Percentiles rank a stretch among this genome's conserved stretches.
These are phyloP conservation scores for Hippophae tibetana DNA, from an alignment of 306 rosid species.

Conservation along the genomic window DNA sequence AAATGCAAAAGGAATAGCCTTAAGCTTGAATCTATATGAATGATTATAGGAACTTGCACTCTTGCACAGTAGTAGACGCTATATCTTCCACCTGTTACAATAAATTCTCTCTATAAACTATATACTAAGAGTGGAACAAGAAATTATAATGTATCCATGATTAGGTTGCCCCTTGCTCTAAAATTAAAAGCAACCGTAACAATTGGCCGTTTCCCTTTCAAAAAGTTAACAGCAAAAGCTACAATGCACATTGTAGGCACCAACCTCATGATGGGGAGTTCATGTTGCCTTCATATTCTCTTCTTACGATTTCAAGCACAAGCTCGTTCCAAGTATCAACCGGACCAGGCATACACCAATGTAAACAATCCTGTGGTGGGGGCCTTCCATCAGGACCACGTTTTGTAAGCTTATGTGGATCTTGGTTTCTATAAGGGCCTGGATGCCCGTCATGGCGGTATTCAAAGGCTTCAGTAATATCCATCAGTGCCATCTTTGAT, in stretches of 20 bases:
- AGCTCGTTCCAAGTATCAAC: constrained; percentile 96
- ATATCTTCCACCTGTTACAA: too few relatives aligned
- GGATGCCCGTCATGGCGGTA: constrained; percentile 96
- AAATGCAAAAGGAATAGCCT: too few relatives aligned
- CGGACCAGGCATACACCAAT: constrained; percentile 99
- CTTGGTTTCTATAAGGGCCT: constrained; percentile 72
- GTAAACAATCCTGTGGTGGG: constrained; percentile 98
- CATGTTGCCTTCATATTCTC: constrained; percentile 45
- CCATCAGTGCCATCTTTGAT: constrained; percentile 71
- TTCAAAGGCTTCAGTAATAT: constrained; percentile 61
- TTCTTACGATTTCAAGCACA: constrained; percentile 55
- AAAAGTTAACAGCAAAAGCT: background rate
- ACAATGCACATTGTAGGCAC: constrained; percentile 1
- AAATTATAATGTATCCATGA: too few relatives aligned
- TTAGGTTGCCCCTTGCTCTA: too few relatives aligned
- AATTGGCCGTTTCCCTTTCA: too few relatives aligned
- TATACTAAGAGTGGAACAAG: too few relatives aligned
- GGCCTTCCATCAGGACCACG: constrained; percentile 85
- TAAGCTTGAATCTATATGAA: too few relatives aligned
- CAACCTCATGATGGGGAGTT: constrained; percentile 29
- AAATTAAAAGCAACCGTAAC: too few relatives aligned
- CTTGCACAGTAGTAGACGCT: too few relatives aligned
- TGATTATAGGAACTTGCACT: too few relatives aligned
- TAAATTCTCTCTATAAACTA: too few relatives aligned
- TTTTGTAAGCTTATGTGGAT: constrained; percentile 79